These are phyloP conservation scores for Suillus hirtellus DNA, from an alignment of 768 basidiomycete species.

Conservation along the genomic window DNA sequence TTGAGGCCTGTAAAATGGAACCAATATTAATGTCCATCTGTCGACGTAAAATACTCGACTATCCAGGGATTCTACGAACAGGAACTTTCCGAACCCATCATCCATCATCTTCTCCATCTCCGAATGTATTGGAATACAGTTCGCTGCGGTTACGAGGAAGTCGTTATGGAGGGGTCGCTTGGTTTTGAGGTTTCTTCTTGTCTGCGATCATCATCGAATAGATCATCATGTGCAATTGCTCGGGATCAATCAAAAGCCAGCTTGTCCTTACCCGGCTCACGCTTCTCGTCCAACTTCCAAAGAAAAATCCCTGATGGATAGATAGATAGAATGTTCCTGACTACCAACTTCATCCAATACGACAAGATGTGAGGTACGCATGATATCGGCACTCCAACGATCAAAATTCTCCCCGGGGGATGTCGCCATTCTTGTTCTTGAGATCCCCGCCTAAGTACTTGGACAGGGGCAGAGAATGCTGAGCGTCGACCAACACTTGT, in stretches of 20 bases:
- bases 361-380: neutral
- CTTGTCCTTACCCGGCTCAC: conserved; percentile 1
- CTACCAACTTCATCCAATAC: neutral
- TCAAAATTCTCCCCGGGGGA: neutral
- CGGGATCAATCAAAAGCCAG: neutral
- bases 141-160: conserved; percentile 1
- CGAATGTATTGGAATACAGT: neutral
- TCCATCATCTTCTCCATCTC: neutral
- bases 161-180: neutral
- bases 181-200: neutral
- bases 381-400: neutral
- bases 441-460: neutral
- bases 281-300: neutral
- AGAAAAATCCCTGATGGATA: neutral
- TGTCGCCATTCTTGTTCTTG: neutral
- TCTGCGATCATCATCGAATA: conserved; percentile 1
- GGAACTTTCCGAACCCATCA: conserved; percentile 1
- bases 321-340: neutral
- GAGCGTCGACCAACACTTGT: neutral
- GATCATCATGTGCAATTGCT: neutral
- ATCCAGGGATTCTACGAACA: neutral
- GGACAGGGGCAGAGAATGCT: neutral
- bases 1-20: neutral
- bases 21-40: neutral
- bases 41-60: conserved; percentile 1